Conservation (phyloP, 192 early-diverging fungal genomes). For the Linnemannia zychae region DNA sequence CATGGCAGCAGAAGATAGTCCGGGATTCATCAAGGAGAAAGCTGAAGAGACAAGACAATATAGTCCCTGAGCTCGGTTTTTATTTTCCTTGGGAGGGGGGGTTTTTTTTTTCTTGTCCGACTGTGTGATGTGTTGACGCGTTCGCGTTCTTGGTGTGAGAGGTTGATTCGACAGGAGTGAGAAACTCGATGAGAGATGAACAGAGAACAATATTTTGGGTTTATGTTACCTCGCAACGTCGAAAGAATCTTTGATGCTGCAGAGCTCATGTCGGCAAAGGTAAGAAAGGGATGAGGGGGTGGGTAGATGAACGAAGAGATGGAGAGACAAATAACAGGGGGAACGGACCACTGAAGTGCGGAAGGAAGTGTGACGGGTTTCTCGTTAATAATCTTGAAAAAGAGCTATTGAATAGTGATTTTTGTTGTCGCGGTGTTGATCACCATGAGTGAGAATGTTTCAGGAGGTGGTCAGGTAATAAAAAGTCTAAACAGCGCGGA, state of each 20-base stretch:
- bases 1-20: neutral
- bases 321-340: neutral
- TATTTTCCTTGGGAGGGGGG: too few species aligned
- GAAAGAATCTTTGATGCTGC: neutral
- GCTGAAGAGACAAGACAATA: neutral
- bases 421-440: neutral
- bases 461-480: neutral
- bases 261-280: neutral
- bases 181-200: neutral
- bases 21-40: neutral
- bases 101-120: neutral
- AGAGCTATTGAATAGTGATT: too few species aligned
- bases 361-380: neutral
- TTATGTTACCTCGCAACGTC: neutral
- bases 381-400: neutral
- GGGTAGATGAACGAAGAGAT: neutral
- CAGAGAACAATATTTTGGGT: neutral
- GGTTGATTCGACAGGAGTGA: neutral
- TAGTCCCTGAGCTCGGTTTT: neutral
- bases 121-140: neutral
- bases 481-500: neutral
- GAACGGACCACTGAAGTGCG: neutral
- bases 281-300: neutral
- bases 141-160: neutral
- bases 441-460: neutral